Evolutionary conservation across 352 stramenopile genomes (phyloP).

Genomic region (Globisporangium splendens): DNA sequence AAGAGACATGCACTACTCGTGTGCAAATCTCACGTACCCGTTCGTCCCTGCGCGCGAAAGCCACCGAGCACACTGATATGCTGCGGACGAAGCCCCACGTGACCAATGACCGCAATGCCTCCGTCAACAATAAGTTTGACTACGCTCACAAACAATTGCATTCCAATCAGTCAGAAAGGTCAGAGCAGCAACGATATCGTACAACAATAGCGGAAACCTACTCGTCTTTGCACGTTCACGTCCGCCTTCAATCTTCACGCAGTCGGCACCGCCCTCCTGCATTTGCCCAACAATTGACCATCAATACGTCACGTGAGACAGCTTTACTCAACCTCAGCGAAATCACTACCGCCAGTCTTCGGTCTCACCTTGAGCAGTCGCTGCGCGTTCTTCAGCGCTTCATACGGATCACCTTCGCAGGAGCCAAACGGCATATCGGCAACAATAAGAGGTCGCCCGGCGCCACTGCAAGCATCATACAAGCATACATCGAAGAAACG

Average conservation of each 20-base stretch:
- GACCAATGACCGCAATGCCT: constrained; percentile 96
- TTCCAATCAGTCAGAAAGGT: constrained; percentile 11
- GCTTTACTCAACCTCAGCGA: background rate
- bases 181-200: constrained; percentile 2
- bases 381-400: constrained; percentile 95
- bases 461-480: constrained; percentile 37
- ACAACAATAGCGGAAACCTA: constrained; percentile 13
- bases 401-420: constrained; percentile 90
- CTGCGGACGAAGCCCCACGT: constrained; percentile 97
- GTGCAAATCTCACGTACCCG: constrained; percentile 45
- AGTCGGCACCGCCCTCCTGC: constrained; percentile 95
- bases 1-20: background rate
- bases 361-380: constrained; percentile 84
- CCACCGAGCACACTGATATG: constrained; percentile 94
- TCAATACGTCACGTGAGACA: background rate
- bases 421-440: constrained; percentile 98
- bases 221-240: constrained; percentile 69
- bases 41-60: constrained; percentile 96
- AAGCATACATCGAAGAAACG: no score
- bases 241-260: constrained; percentile 98
- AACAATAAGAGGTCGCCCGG: constrained; percentile 89
- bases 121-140: constrained; percentile 72
- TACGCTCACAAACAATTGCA: constrained; percentile 17
- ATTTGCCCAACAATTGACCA: background rate
- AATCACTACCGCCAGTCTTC: background rate